Base-by-base conservation (phyloP, 2,329 filamentous ascomycete genomes). In the Delphinella strobiligena region DNA sequence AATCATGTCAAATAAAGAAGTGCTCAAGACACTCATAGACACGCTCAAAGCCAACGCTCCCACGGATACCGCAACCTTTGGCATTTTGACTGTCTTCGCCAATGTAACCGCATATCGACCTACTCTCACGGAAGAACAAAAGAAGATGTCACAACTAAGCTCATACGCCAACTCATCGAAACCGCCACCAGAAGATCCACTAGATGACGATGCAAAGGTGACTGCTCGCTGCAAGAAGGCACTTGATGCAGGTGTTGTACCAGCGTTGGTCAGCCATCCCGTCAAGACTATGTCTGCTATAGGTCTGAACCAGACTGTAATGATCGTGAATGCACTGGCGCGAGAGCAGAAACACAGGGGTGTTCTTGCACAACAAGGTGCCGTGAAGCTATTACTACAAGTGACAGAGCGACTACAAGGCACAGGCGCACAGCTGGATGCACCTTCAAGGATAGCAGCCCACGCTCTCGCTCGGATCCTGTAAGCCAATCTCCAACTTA, bases 131-230 rank as follows among this genome's bases (percentile, higher is more conserved):
- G 89, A 95, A 47, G 91, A 98, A 60, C 82, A 95, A 52, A 91
- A 89, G 64, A 86, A 84, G 54, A 85, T 98, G 65, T 75, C 75
- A 4, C 84, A 98, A 57, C 72, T 98, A 33, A 95, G 93, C 65
- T 85, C 87, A 2, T 98, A 96, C 52, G 91, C 91, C 11, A 85
- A 93, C 54, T 82, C 86, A 1, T 78, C 79, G 4, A 87, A 85
- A 52, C 60, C 65, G 2, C 56, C 68, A 0, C 64, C 70, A 2
- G 66, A 72, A 0, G 76, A 88, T 53, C 74, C 76, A 5, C 67
- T 93, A 0, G 80, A 91, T 42, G 75, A 87, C 45, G 80, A 93
- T 42, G 69, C 79, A 2, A 77, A 83, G 48, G 87, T 93, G 24
- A 69, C 74, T 12, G 71, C 72, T 44, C 78, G 91, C 17, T 95